Base-by-base conservation (phyloP, 805 yeast species). In the Kregervanrija pseudodelftensis region DNA sequence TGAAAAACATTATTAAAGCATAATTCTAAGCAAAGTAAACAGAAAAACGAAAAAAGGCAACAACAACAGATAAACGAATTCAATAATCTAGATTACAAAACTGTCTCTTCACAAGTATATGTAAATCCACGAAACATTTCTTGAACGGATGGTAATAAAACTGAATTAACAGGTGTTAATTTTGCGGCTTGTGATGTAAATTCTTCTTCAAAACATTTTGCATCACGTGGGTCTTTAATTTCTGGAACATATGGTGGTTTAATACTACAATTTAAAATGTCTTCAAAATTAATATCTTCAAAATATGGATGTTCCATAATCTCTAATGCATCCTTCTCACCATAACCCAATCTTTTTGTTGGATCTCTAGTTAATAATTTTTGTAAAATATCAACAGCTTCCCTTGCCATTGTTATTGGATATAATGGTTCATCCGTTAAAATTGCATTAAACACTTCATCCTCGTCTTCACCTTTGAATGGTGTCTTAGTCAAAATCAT, bases 121-220 rank as follows among this genome's bases (percentile, higher is more conserved):
- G 97, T 88, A 68, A 93, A 93, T 3, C 99, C 99, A 56, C 98
- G 80, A 76, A 93, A 93, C 68, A 88, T 95, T 58, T 93, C 97
- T 72, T 93, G 99, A 79, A 85, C 83, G 28, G 82, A 78, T 2
- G 93, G 79, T 11, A 93, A 83, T 57, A 93, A 72, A 7, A 85
- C 81, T 30, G 95, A 83, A 49, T 88, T 91, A 40, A 93, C 90
- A 2, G 99, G 99, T 1, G 99, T 93, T 64, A 91, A 73, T 41
- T 95, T 82, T 33, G 98, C 96, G 33, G 93, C 84, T 58, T 93
- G 97, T 0, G 89, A 79, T 0, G 99, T 93, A 61, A 93, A 93
- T 62, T 89, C 96, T 56, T 82, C 85, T 66, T 93, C 99, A 60
- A 93, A 93, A 68, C 88, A 88, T 3, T 93, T 77, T 39, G 90